Conservation (phyloP, 2,329 filamentous ascomycete genomes). For the Beauveria pseudobassiana region DNA sequence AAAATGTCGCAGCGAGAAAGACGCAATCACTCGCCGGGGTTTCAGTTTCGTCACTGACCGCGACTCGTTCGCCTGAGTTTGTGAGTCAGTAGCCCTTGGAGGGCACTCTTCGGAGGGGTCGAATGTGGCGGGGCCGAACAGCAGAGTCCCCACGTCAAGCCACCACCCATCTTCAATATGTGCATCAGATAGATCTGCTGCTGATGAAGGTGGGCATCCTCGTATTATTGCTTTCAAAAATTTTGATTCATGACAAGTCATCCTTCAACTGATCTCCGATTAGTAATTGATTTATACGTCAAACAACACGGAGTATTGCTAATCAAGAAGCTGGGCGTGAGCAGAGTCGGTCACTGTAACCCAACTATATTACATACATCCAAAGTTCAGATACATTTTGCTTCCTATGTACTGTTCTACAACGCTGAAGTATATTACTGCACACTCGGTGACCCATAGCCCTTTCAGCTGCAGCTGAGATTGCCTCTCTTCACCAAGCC, state of each 20-base stretch:
- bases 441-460: background rate
- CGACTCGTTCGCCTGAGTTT: background rate
- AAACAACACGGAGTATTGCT: background rate
- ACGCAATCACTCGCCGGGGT: background rate
- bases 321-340: background rate
- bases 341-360: background rate
- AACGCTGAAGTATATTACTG: background rate
- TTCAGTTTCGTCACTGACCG: background rate
- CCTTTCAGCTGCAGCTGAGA: background rate
- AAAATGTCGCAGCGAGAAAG: background rate
- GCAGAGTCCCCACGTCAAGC: background rate
- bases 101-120: slow-evolving; percentile 5
- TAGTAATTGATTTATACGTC: background rate
- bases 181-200: background rate
- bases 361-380: background rate
- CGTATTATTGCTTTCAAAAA: background rate
- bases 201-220: background rate
- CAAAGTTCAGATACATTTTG: background rate
- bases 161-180: background rate
- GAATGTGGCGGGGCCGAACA: background rate
- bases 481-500: background rate
- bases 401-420: background rate
- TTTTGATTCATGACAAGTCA: background rate
- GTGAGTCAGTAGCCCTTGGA: slow-evolving; percentile 9
- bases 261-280: background rate